Conservation (phyloP, 805 yeast genomes). For the Kodamaea leandrae region DNA sequence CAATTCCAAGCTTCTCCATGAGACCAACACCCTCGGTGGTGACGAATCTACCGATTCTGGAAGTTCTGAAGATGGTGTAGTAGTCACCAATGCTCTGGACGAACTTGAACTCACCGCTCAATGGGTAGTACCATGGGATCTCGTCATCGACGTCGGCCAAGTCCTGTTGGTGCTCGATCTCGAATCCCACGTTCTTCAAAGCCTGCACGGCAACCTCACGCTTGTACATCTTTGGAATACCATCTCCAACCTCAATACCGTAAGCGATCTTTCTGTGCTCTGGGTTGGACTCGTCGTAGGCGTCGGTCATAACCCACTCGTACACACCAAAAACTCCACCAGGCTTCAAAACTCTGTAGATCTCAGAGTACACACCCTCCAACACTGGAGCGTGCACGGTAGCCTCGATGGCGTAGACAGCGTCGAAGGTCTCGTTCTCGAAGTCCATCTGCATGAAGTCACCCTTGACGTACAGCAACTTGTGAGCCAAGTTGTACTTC, state of each 20-base stretch:
- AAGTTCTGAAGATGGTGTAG: constrained; percentile 84
- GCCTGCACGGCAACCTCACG: constrained; percentile 86
- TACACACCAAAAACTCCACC: constrained; percentile 98
- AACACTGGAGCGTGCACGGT: constrained; percentile 96
- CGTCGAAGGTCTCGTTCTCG: constrained; percentile 85
- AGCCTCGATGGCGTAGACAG: constrained; percentile 97
- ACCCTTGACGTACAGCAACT: constrained; percentile 87
- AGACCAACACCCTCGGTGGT: constrained; percentile 78
- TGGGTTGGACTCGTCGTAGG: constrained; percentile 79
- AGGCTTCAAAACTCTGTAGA: constrained; percentile 92
- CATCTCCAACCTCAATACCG: constrained; percentile 98
- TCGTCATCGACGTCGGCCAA: constrained; percentile 79
- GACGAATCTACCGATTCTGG: constrained; percentile 77
- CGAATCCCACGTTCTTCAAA: constrained; percentile 81
- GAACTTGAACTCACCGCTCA: constrained; percentile 90
- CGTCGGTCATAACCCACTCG: constrained; percentile 99
- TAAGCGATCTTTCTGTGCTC: constrained; percentile 93
- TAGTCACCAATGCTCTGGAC: constrained; percentile 76
- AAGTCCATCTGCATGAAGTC: constrained; percentile 99
- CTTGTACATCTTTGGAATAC: constrained; percentile 95
- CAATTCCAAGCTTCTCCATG: constrained; percentile 82
- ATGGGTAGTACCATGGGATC: constrained; percentile 97
- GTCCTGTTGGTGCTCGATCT: constrained; percentile 71
- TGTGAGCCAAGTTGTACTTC: constrained; percentile 60
- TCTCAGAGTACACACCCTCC: constrained; percentile 94